phyloP scores from a whole-genome alignment of 805 yeast species.

The Wickerhamomyces ciferrii region DNA sequence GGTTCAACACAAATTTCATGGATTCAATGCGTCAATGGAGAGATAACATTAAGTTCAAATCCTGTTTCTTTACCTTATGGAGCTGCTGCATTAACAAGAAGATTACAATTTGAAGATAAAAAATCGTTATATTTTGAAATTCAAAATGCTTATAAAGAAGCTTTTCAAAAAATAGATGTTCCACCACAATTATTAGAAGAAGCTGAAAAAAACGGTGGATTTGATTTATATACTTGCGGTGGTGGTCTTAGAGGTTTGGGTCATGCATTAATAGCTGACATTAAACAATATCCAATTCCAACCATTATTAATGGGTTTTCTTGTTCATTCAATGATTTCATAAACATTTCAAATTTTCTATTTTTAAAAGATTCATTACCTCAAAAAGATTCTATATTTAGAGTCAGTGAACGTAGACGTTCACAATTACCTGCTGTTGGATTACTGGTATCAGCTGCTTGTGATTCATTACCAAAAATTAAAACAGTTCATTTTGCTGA shows the following conservation, averaged over 20 bases:
- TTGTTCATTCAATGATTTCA: constrained; percentile 46
- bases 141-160: constrained; percentile 41
- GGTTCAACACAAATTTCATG: constrained; percentile 67
- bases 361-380: constrained; percentile 46
- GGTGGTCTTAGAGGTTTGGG: constrained; percentile 75
- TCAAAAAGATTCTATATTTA: constrained; percentile 41
- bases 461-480: constrained; percentile 54
- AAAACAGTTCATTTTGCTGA: constrained; percentile 65
- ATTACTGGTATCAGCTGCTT: constrained; percentile 53
- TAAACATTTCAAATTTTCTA: constrained; percentile 44
- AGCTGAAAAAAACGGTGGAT: constrained; percentile 54
- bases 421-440: constrained; percentile 69
- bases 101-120: constrained; percentile 46
- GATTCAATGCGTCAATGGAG: constrained; percentile 55
- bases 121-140: constrained; percentile 49
- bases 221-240: constrained; percentile 62
- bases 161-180: constrained; percentile 43
- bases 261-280: constrained; percentile 46
- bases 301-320: constrained; percentile 68
- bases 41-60: constrained; percentile 44
- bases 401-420: constrained; percentile 62
- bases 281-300: constrained; percentile 59
- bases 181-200: constrained; percentile 46
- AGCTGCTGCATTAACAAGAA: constrained; percentile 58
- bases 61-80: constrained; percentile 72